These are phyloP conservation scores for Mycosphaerella sp. DNA, from an alignment of 2,329 filamentous ascomycete species.

Conservation along the genomic window DNA sequence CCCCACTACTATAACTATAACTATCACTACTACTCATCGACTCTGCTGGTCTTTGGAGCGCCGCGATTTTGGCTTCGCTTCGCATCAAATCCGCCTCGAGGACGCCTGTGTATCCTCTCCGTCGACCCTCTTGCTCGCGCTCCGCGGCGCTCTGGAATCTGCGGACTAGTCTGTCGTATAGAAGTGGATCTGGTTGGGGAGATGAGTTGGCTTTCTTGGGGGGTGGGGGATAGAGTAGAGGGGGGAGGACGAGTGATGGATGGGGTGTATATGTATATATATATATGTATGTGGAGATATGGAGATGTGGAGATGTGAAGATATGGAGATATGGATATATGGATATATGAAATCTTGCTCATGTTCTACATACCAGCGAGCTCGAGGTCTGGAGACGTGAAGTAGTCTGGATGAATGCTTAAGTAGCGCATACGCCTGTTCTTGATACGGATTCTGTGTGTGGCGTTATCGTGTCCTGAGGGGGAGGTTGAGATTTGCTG, in stretches of 20 bases:
- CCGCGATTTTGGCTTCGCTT: constrained; percentile 67
- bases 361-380: constrained; percentile 48
- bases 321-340: too few relatives aligned
- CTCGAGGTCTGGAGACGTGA: constrained; percentile 54
- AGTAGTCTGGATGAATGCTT: constrained; percentile 65
- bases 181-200: constrained; percentile 58
- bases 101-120: constrained; percentile 71
- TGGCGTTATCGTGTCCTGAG: background rate
- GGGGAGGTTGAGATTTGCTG: background rate
- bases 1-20: too few relatives aligned
- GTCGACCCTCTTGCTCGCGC: constrained; percentile 64
- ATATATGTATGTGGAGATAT: too few relatives aligned
- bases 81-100: constrained; percentile 72
- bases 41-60: constrained; percentile 48
- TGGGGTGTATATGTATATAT: too few relatives aligned
- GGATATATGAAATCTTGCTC: constrained; percentile 3
- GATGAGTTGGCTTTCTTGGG: too few relatives aligned
- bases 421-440: constrained; percentile 76
- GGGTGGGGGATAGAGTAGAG: background rate
- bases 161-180: constrained; percentile 75
- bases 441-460: constrained; percentile 40
- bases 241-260: too few relatives aligned
- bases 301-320: too few relatives aligned
- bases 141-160: constrained; percentile 69
- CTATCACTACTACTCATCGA: constrained; percentile 34